Evolutionary conservation across 495 filamentous ascomycete genomes (phyloP).

Genomic region (Xylaria curta): DNA sequence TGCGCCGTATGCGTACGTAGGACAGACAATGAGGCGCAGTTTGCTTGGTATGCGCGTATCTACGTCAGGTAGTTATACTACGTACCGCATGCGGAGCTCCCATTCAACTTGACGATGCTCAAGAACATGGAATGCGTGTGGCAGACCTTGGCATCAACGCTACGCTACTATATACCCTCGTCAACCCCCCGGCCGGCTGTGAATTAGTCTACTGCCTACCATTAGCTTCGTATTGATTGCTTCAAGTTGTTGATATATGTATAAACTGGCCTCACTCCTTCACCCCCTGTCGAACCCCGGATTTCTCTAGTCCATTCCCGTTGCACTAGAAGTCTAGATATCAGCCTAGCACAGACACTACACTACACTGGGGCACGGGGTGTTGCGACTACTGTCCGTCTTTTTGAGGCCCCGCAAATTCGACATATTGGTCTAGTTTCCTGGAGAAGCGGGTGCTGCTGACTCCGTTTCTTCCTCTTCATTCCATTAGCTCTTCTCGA

Average conservation of each 20-base stretch:
- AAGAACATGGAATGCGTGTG: constrained; percentile 26
- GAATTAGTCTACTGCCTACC: background rate
- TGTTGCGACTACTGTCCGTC: constrained; percentile 5
- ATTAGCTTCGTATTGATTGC: background rate
- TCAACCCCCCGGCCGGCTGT: constrained; percentile 12
- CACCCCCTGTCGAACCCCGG: constrained; percentile 21
- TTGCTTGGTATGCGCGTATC: background rate
- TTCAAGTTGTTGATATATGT: background rate
- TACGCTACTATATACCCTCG: constrained; percentile 11
- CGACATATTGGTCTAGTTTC: constrained; percentile 11
- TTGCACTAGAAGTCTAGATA: constrained; percentile 13
- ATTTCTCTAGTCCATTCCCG: constrained; percentile 19
- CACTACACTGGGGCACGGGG: constrained; percentile 11
- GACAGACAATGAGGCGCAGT: constrained; percentile 18
- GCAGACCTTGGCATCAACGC: constrained; percentile 21
- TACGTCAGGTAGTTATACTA: background rate
- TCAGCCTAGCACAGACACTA: background rate
- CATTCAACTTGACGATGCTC: constrained; percentile 13
- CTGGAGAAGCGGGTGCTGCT: constrained; percentile 26
- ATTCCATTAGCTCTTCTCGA: constrained; percentile 22
- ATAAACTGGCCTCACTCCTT: background rate
- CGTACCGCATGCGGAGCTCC: background rate
- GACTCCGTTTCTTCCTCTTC: constrained; percentile 31
- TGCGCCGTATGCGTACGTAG: constrained; percentile 3
- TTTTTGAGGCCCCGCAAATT: constrained; percentile 21